A percentile compares a stretch with the other conserved stretches of the same genome.
These are phyloP conservation scores for Astrothelium macrocarpum DNA, from an alignment of 495 filamentous ascomycete species.

Conservation along the genomic window DNA sequence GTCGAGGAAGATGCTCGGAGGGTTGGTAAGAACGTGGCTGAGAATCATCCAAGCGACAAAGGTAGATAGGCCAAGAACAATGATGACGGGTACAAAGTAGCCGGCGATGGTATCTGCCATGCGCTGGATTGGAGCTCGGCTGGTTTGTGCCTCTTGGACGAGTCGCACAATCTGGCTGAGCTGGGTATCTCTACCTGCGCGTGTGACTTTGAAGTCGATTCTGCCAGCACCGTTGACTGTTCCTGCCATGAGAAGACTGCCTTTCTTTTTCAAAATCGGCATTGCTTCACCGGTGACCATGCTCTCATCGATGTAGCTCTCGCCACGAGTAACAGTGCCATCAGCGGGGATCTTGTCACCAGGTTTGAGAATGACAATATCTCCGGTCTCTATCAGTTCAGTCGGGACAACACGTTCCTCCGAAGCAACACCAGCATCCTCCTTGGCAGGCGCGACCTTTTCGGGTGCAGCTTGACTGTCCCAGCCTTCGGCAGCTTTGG, in stretches of 20 bases:
- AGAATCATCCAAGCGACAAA: slow-evolving; percentile 93
- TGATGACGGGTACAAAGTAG: slow-evolving; percentile 87
- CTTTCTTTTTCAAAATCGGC: slow-evolving; percentile 79
- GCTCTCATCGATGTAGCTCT: slow-evolving; percentile 92
- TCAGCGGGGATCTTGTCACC: slow-evolving; percentile 97
- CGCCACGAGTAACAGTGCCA: slow-evolving; percentile 73
- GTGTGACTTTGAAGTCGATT: slow-evolving; percentile 85
- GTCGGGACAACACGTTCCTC: slow-evolving; percentile 83
- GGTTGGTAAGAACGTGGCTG: slow-evolving; percentile 68
- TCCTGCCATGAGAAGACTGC: slow-evolving; percentile 75
- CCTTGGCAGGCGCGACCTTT: slow-evolving; percentile 32
- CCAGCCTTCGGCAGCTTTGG: slow-evolving; percentile 80
- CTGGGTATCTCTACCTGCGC: slow-evolving; percentile 90
- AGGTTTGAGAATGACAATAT: slow-evolving; percentile 84
- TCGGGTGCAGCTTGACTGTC: slow-evolving; percentile 35
- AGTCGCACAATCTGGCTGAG: slow-evolving; percentile 96
- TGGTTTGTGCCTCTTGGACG: slow-evolving; percentile 93
- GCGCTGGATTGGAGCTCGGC: slow-evolving; percentile 85
- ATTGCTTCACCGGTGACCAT: slow-evolving; percentile 98
- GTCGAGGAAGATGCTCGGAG: slow-evolving; percentile 81
- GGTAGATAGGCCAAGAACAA: slow-evolving; percentile 72
- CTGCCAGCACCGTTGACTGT: slow-evolving; percentile 92
- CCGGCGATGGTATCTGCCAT: slow-evolving; percentile 87
- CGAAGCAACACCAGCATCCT: slow-evolving; percentile 44
- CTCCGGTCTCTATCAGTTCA: slow-evolving; percentile 88